Percentiles rank a stretch among this genome's conserved stretches.
These are phyloP conservation scores for Erigeron canadensis DNA, from an alignment of 129 eudicot genomes.

Conservation along the genomic window DNA sequence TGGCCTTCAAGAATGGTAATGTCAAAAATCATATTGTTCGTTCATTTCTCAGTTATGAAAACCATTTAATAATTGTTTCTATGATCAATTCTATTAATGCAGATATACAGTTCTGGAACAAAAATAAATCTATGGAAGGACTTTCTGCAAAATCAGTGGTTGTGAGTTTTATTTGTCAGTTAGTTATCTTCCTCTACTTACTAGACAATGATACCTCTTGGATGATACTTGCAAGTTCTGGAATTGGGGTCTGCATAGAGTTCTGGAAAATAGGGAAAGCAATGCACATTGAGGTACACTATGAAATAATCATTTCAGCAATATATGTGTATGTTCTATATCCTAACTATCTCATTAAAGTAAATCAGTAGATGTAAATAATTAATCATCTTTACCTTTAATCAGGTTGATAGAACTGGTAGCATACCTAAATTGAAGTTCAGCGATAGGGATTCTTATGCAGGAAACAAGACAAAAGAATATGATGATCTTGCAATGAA, in stretches of 20 bases:
- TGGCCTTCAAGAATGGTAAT: conserved; percentile 96
- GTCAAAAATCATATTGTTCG: background rate
- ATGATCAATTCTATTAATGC: conserved; percentile 15
- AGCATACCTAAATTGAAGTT: conserved; percentile 76
- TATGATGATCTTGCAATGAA: conserved; percentile 98
- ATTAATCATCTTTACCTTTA: background rate
- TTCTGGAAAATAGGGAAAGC: conserved; percentile 99
- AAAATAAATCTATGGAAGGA: conserved; percentile 98
- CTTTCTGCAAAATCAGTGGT: conserved; percentile 88
- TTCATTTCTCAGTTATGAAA: background rate
- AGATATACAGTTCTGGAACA: conserved; percentile 98
- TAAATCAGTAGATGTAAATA: background rate
- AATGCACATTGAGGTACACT: conserved; percentile 99
- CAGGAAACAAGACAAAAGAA: conserved; percentile 94
- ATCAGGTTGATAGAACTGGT: conserved; percentile 87
- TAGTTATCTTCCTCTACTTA: conserved; percentile 83
- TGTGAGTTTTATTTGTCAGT: conserved; percentile 86
- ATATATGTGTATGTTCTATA: background rate
- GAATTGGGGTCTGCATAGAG: conserved; percentile 91
- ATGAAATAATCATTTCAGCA: background rate
- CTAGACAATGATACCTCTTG: conserved; percentile 97
- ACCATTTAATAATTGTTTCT: background rate
- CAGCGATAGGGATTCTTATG: conserved; percentile 87
- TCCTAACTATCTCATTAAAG: background rate
- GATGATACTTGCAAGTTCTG: conserved; percentile 99